Base-by-base conservation (phyloP, 768 basidiomycete genomes). In the Naganishia onofrii region DNA sequence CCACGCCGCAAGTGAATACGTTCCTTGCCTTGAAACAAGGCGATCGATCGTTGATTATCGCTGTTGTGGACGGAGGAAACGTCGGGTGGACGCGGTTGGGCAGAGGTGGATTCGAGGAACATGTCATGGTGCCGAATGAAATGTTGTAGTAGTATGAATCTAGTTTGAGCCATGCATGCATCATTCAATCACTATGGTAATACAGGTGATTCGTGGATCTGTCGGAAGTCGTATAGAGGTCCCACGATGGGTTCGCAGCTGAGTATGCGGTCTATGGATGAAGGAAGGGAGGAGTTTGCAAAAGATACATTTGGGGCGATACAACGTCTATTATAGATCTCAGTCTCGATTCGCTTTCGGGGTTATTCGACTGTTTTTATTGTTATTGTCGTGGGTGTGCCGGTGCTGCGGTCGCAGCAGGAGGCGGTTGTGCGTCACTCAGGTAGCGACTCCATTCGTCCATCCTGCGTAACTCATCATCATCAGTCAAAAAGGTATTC, bases 31-130 rank as follows among this genome's bases (percentile, higher is more conserved):
- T 97, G 71, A 91, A 94, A 74, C 86, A 87, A 32, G 95, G 95
- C 0, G 90, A 88, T 78, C 91, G 91, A 77, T 88, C 84, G 10
- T 83, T 94, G 65, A 84, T 97, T 38, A 85, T 98, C 57, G 94
- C 93, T 1, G 91, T 86, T 1, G 93, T 94, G 5, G 93, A 96
- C 80, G 85, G 87, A 1, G 92, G 94, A 10, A 92, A 86, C 72
- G 89, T 89, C 52, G 90, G 90, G 73, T 94, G 96, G 84, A 90
- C 92, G 82, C 84, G 90, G 66, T 93, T 97, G 73, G 88, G 89
- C 8, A 85, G 93, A 76, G 91, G 92, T 0, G 87, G 84, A 10
- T 97, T 98, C 78, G 87, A 86, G 66, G 90, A 92, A 74, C 89
- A 89, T 86, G 88, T 91, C 0, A 90, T 93, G 88, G 71, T 76